Base-by-base conservation (phyloP, 2,329 filamentous ascomycete genomes). In the Ceratocystis eucalypticola region DNA sequence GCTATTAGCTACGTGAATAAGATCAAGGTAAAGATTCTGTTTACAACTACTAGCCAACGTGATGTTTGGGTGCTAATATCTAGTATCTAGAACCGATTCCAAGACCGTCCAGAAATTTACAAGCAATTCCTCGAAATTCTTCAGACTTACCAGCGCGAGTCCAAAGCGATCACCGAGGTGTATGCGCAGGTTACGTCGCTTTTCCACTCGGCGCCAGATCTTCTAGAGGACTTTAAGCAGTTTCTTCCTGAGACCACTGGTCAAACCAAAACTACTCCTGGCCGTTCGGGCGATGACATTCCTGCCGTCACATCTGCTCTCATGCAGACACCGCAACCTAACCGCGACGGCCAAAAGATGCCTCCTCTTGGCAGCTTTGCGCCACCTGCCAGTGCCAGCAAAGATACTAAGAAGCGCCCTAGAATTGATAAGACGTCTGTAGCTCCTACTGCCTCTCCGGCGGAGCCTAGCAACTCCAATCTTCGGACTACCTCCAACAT, bases 1-100 rank as follows among this genome's bases (percentile, higher is more conserved):
- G 94, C 94, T 0, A 99, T 99, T 70, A 97, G 92, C 75, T 99
- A 99, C 73, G 94, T 99, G 65, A 99, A 99, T 74, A 99, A 99
- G 78, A 99, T 99, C 72, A 99, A 99, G 87, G 92, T 94, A 78
- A 75, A 82, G 71, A 48, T 2, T 53, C 3, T 45, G 65, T 50
- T n/a, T 1, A 41, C 28, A 12, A 15, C 12, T 15, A 6, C 46
- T 22, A 12, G 66, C 66, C 57, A 37, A 50, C n/a, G 46, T 37
- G 7, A 22, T 2, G 20, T 7, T 62, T 12, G 17, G 5, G 3
- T 10, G 41, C 30, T 46, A 55, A 64, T 53, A 25, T 53, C 6
- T n/a, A 7, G 25, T 28, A 22, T 33, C 22, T 46, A 96, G 91
- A 99, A 97, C 74, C 93, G 94, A 57, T 99, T 97, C 76, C 88